A percentile compares a stretch with the other conserved stretches of the same genome.
phyloP scores from a whole-genome alignment of 2,329 filamentous ascomycete species.

The Aureobasidium leucospermi region DNA sequence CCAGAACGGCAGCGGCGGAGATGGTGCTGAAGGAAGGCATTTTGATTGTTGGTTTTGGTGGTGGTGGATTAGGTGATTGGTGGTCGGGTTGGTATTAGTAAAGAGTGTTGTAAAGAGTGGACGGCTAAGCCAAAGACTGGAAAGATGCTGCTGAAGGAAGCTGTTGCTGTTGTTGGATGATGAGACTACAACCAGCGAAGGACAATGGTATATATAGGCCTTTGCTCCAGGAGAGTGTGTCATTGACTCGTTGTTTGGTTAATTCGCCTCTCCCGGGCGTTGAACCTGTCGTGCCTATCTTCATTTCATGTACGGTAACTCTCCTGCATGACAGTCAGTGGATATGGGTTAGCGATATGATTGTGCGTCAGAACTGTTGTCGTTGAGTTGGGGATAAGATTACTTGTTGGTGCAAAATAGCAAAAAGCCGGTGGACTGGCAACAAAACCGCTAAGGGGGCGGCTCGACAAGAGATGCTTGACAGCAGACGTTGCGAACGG shows the following conservation, averaged over 20 bases:
- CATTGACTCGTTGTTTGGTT: constrained; percentile 1
- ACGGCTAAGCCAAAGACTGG: constrained; percentile 14
- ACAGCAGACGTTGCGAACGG: constrained; percentile 7
- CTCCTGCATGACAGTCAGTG: background rate
- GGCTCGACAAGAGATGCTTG: constrained; percentile 2
- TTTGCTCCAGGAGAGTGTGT: background rate
- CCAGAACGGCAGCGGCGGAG: constrained; percentile 11
- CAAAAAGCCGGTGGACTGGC: background rate
- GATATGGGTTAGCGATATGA: constrained; percentile 3
- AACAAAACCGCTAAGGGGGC: constrained; percentile 3
- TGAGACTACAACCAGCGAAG: constrained; percentile 1
- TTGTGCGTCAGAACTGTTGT: constrained; percentile 12
- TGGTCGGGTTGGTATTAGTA: constrained; percentile 8
- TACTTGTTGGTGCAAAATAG: background rate
- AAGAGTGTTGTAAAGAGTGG: constrained; percentile 13
- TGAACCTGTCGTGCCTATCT: constrained; percentile 3
- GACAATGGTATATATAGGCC: constrained; percentile 8
- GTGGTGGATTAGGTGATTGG: constrained; percentile 4
- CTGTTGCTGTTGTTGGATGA: constrained; percentile 13
- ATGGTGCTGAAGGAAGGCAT: constrained; percentile 13
- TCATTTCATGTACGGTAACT: background rate
- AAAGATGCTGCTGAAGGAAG: constrained; percentile 8
- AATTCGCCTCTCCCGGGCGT: constrained; percentile 1
- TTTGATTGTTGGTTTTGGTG: constrained; percentile 8
- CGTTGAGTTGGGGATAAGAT: constrained; percentile 13